Evolutionary conservation across 78 protist genomes (phyloP).

Genomic region (Dictyostelium brefeldianum): DNA sequence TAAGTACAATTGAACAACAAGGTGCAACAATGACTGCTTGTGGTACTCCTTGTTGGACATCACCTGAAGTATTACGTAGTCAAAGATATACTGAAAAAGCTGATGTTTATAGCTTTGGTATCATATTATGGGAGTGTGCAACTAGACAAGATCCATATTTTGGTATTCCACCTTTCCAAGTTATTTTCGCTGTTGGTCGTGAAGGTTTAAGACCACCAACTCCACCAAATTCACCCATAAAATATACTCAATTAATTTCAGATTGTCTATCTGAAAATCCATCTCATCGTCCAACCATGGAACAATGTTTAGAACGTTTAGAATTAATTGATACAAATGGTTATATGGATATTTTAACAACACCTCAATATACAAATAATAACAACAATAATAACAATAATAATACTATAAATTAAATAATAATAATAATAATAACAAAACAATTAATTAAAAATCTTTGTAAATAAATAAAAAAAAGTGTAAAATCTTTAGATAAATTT

Average conservation of each 20-base stretch:
- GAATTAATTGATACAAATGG: slow-evolving; percentile 44
- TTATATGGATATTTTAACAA: not conserved
- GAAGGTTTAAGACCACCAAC: slow-evolving; percentile 81
- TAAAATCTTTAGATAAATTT: not conserved
- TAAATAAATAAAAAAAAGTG: not conserved
- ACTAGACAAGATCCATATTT: slow-evolving; percentile 78
- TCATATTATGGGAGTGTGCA: slow-evolving; percentile 85
- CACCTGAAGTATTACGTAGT: slow-evolving; percentile 82
- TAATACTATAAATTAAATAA: not conserved
- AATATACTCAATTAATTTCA: slow-evolving; percentile 30
- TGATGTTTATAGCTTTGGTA: slow-evolving; percentile 78
- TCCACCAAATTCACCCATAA: slow-evolving; percentile 55
- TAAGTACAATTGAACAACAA: slow-evolving; percentile 64
- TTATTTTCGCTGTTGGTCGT: slow-evolving; percentile 82
- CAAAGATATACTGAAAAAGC: slow-evolving; percentile 83
- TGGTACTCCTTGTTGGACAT: slow-evolving; percentile 88
- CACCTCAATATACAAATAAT: not conserved
- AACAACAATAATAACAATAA: not conserved
- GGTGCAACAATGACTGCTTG: slow-evolving; percentile 84
- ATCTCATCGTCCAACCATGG: slow-evolving; percentile 73
- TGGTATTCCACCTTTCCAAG: slow-evolving; percentile 86
- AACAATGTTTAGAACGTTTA: slow-evolving; percentile 44
- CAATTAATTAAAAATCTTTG: not conserved
- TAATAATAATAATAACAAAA: not conserved
- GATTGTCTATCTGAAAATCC: slow-evolving; percentile 84